Evolutionary conservation across 192 early-diverging fungal genomes (phyloP).

Genomic region (Coemansia sp.): DNA sequence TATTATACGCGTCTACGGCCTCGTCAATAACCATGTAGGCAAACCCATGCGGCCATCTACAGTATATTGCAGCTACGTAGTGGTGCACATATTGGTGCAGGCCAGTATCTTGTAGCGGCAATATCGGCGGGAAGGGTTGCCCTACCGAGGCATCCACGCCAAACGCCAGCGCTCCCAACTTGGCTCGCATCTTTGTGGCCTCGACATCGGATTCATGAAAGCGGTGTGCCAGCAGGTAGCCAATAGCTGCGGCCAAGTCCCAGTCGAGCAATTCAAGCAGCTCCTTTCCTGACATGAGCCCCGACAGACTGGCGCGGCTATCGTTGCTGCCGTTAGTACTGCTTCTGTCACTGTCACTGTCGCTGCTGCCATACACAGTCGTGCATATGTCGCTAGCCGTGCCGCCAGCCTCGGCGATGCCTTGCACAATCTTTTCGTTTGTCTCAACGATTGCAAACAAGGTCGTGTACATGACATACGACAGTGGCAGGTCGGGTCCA

Average conservation of each 20-base stretch:
- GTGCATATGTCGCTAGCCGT: not conserved
- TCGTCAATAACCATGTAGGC: slow-evolving; percentile 55
- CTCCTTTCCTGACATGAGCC: slow-evolving; percentile 17
- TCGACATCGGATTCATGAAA: slow-evolving; percentile 18
- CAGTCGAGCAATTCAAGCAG: slow-evolving; percentile 37
- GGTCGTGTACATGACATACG: slow-evolving; percentile 38
- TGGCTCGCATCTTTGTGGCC: slow-evolving; percentile 27
- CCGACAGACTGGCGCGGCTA: not conserved
- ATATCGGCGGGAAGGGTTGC: slow-evolving; percentile 36
- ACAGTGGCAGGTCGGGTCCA: not conserved
- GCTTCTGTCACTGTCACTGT: not conserved
- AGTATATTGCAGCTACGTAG: slow-evolving; percentile 27
- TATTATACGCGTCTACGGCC: slow-evolving; percentile 39
- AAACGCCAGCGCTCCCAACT: slow-evolving; percentile 31
- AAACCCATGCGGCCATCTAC: slow-evolving; percentile 43
- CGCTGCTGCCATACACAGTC: not conserved
- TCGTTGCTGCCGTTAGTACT: not conserved
- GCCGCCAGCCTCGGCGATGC: slow-evolving; percentile 13
- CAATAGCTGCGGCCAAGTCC: slow-evolving; percentile 54
- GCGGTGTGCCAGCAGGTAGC: slow-evolving; percentile 31
- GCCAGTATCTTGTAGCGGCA: slow-evolving; percentile 31
- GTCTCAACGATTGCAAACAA: slow-evolving; percentile 47
- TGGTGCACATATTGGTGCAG: slow-evolving; percentile 34
- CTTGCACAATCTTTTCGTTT: slow-evolving; percentile 30
- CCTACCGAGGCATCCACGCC: slow-evolving; percentile 21